Percentiles rank a stretch among this genome's conserved stretches.
phyloP scores from a whole-genome alignment of 805 yeast species.

The Zygoascus bituminiphila region DNA sequence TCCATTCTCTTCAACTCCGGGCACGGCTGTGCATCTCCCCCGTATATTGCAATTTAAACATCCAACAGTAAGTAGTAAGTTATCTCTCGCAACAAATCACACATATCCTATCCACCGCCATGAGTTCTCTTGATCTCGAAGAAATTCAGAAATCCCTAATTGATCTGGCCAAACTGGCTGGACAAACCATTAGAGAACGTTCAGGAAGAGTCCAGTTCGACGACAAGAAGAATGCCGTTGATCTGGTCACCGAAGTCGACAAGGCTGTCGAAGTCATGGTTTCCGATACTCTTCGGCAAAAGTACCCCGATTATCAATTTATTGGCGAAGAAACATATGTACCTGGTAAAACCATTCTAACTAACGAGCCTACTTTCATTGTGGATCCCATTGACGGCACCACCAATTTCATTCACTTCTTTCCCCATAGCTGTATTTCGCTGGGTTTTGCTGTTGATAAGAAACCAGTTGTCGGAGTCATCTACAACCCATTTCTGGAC shows the following conservation, averaged over 20 bases:
- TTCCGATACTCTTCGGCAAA: constrained; percentile 23
- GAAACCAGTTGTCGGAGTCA: constrained; percentile 52
- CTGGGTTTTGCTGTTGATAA: constrained; percentile 45
- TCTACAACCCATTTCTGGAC: constrained; percentile 53
- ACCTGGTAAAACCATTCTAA: constrained; percentile 39
- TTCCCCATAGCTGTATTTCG: constrained; percentile 56
- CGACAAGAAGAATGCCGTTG: constrained; percentile 53
- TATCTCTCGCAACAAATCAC: neutral
- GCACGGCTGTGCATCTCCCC: neutral
- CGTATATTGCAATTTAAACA: too few relatives aligned
- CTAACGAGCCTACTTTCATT: constrained; percentile 50
- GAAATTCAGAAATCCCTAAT: constrained; percentile 33
- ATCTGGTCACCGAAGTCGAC: constrained; percentile 54
- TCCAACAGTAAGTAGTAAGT: too few relatives aligned
- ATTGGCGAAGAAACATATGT: constrained; percentile 56
- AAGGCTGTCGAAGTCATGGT: constrained; percentile 45
- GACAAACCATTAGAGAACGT: constrained; percentile 41
- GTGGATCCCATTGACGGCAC: constrained; percentile 65
- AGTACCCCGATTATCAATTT: constrained; percentile 44
- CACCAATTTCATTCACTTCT: constrained; percentile 54
- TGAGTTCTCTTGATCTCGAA: constrained; percentile 21
- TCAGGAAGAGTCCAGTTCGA: constrained; percentile 43
- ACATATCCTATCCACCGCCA: neutral
- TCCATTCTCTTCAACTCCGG: neutral
- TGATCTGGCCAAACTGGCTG: constrained; percentile 38